phyloP scores from a whole-genome alignment of 495 filamentous ascomycete genomes.

The Tuber aestivum region DNA sequence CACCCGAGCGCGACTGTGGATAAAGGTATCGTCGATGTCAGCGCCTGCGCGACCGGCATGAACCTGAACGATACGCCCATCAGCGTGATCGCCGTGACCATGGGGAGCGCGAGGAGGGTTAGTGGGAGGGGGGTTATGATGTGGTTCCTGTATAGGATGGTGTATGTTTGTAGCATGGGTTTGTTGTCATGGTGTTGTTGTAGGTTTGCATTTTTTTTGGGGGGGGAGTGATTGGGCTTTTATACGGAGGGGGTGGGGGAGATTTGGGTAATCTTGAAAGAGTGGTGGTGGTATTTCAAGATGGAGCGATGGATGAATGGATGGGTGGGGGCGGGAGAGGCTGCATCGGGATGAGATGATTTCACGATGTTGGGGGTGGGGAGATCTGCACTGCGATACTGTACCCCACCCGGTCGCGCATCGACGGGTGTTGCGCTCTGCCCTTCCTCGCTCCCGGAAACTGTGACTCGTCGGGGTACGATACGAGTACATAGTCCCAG shows the following conservation, averaged over 20 bases:
- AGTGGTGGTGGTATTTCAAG: background rate
- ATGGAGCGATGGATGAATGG: background rate
- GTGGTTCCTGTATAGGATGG: background rate
- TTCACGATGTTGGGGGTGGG: background rate
- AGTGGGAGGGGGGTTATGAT: background rate
- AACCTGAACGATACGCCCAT: background rate
- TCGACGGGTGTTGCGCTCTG: background rate
- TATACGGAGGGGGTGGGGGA: too few relatives aligned
- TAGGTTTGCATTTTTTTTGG: too few relatives aligned
- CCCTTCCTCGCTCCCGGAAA: background rate
- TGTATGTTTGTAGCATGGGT: background rate
- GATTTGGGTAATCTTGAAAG: background rate
- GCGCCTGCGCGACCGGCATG: background rate
- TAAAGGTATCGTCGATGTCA: background rate
- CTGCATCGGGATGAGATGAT: background rate
- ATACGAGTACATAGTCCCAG: background rate
- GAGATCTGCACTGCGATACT: background rate
- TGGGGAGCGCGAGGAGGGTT: background rate
- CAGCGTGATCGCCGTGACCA: background rate
- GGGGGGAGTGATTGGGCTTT: background rate
- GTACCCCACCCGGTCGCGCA: background rate
- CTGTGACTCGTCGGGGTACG: background rate
- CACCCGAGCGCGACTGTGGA: background rate
- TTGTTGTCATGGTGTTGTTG: background rate
- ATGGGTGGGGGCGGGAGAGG: background rate